phyloP scores from a whole-genome alignment of 495 filamentous ascomycete genomes.

The Penicilliopsis zonata region DNA sequence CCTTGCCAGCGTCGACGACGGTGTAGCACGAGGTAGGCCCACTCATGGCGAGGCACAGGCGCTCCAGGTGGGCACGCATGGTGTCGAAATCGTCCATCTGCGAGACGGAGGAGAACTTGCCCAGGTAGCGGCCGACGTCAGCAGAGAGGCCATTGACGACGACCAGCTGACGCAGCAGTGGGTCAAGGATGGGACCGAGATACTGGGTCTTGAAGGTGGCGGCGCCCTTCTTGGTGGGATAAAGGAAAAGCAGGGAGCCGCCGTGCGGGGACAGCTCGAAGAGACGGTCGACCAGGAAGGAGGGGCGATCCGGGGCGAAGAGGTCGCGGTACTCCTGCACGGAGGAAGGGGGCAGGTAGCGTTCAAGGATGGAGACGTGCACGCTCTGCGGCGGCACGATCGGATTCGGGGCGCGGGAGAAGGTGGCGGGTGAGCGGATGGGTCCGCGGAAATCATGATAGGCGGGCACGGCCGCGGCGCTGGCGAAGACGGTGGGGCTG shows the following conservation, averaged over 20 bases:
- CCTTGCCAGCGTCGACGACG: slow-evolving; percentile 39
- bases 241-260: slow-evolving; percentile 55
- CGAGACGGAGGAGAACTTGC: slow-evolving; percentile 44
- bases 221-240: slow-evolving; percentile 53
- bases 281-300: slow-evolving; percentile 56
- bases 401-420: slow-evolving; percentile 40
- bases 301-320: slow-evolving; percentile 42
- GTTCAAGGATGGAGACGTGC: slow-evolving; percentile 55
- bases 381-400: slow-evolving; percentile 54
- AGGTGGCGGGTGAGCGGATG: slow-evolving; percentile 22
- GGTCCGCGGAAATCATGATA: slow-evolving; percentile 42
- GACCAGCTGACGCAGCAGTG: slow-evolving; percentile 50
- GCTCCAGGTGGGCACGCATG: slow-evolving; percentile 37
- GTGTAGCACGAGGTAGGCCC: slow-evolving; percentile 31
- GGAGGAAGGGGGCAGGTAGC: slow-evolving; percentile 57
- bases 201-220: slow-evolving; percentile 52
- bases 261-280: slow-evolving; percentile 47
- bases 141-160: slow-evolving; percentile 51
- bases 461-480: slow-evolving; percentile 41
- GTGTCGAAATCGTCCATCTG: slow-evolving; percentile 47
- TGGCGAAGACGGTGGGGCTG: slow-evolving; percentile 43
- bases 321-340: slow-evolving; percentile 47
- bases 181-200: slow-evolving; percentile 55
- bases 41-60: slow-evolving; percentile 33
- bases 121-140: slow-evolving; percentile 44